Conservation (phyloP, 352 stramenopile genomes). For the Phytophthora podocarpi region DNA sequence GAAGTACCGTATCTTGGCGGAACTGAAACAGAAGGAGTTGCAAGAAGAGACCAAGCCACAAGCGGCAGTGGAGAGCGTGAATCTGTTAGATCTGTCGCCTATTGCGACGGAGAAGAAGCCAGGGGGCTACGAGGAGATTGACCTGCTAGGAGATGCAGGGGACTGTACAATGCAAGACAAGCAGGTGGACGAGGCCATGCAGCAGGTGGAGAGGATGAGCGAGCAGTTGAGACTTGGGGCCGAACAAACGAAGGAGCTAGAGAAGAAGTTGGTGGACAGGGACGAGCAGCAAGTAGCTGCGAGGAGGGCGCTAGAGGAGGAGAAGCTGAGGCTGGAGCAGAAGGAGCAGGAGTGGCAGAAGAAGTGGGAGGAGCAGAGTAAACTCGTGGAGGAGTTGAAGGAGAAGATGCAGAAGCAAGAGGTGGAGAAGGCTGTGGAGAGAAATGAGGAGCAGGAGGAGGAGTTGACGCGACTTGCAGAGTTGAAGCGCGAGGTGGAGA, state of each 20-base stretch:
- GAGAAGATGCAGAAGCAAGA: constrained; percentile 25
- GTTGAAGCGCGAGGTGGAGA: constrained; percentile 32
- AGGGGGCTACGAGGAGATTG: constrained; percentile 58
- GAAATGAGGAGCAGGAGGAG: constrained; percentile 41
- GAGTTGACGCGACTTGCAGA: constrained; percentile 22
- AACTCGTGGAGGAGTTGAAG: constrained; percentile 7
- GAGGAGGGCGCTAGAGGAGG: constrained; percentile 6
- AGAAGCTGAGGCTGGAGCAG: constrained; percentile 23
- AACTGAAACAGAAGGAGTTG: constrained; percentile 48
- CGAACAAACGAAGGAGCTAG: constrained; percentile 31
- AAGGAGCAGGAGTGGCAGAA: constrained; percentile 16
- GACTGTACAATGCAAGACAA: constrained; percentile 17
- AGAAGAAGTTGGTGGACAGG: constrained; percentile 33
- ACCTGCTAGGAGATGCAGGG: constrained; percentile 44
- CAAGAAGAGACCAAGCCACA: constrained; percentile 26
- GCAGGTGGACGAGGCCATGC: constrained; percentile 50
- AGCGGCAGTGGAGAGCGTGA: constrained; percentile 33
- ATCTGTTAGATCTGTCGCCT: constrained; percentile 55
- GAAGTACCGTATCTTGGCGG: constrained; percentile 51
- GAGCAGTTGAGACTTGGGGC: constrained; percentile 43
- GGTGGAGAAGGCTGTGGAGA: constrained; percentile 35
- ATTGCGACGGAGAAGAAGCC: constrained; percentile 20
- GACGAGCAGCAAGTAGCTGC: constrained; percentile 20
- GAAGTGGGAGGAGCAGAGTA: constrained; percentile 20
- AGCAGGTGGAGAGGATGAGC: constrained; percentile 50